A percentile compares a stretch with the other conserved stretches of the same genome.
These are phyloP conservation scores for Boletus rubropictus DNA, from an alignment of 768 basidiomycete genomes.

Conservation along the genomic window DNA sequence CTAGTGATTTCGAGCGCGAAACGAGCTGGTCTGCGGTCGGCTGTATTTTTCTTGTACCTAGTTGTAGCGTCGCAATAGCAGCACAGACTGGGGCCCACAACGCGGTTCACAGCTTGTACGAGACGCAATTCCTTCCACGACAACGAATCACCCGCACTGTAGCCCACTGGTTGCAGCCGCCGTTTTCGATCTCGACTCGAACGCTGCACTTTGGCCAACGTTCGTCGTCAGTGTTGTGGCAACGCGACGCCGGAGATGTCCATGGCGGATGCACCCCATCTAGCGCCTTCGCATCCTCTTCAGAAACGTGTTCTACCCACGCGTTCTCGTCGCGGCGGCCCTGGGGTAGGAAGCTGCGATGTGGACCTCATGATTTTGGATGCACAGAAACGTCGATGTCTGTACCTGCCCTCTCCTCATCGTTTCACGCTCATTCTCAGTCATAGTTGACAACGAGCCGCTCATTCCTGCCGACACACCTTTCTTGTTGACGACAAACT, in stretches of 20 bases:
- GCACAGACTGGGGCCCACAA: neutral
- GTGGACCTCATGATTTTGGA: constrained; percentile 81
- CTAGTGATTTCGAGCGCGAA: neutral
- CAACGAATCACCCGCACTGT: constrained; percentile 4
- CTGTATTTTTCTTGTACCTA: neutral
- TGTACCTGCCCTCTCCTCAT: constrained; percentile 27
- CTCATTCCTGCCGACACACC: constrained; percentile 60
- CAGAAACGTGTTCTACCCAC: constrained; percentile 80
- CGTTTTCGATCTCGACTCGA: constrained; percentile 3
- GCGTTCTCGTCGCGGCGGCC: constrained; percentile 73
- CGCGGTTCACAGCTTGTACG: constrained; percentile 8
- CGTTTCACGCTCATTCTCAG: constrained; percentile 17
- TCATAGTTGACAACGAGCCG: constrained; percentile 62
- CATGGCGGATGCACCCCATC: constrained; percentile 34
- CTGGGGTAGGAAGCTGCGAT: constrained; percentile 74
- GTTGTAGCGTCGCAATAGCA: neutral
- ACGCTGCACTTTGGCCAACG: neutral
- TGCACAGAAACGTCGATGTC: constrained; percentile 71
- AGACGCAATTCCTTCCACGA: constrained; percentile 7
- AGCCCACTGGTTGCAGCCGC: neutral
- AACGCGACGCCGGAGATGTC: constrained; percentile 8
- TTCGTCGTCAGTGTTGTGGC: constrained; percentile 4
- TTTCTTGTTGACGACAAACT: constrained; percentile 73
- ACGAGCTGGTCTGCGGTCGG: neutral
- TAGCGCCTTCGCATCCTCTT: constrained; percentile 36